Evolutionary conservation across 1,139 yeast genomes (phyloP).

Genomic region (Komagataea norvegica): DNA sequence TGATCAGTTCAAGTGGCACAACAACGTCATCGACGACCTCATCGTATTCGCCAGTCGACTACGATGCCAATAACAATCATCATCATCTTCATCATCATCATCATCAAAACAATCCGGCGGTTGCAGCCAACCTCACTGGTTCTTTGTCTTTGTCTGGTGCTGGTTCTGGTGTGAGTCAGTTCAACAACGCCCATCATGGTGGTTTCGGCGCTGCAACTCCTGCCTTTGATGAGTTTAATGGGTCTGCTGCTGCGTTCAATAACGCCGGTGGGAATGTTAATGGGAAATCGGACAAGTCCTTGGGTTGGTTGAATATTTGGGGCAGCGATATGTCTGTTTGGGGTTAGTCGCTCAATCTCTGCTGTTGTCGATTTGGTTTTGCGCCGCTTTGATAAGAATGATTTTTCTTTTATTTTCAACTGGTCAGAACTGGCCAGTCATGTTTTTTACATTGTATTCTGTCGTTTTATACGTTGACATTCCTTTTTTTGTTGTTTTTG

Average conservation of each 20-base stretch:
- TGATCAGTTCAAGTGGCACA: conserved; percentile 20
- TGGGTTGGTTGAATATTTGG: conserved; percentile 28
- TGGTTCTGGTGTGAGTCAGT: conserved; percentile 1
- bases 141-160: not conserved
- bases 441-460: too few relatives aligned
- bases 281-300: conserved; percentile 16
- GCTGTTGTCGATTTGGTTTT: conserved; percentile 1
- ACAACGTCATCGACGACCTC: conserved; percentile 20
- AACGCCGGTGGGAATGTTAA: not conserved
- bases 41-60: too few relatives aligned
- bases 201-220: not conserved
- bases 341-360: conserved; percentile 13
- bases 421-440: too few relatives aligned
- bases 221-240: not conserved
- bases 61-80: conserved; percentile 1
- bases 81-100: not conserved
- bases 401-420: not conserved
- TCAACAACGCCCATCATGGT: not conserved
- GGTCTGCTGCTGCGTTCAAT: not conserved
- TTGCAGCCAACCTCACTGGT: conserved; percentile 6
- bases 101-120: conserved; percentile 4
- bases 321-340: conserved; percentile 28
- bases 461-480: too few relatives aligned
- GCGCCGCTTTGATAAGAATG: not conserved
- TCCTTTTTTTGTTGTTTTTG: too few relatives aligned